These are phyloP conservation scores for Epichloe sp. DNA, from an alignment of 2,329 filamentous ascomycete genomes.

Conservation along the genomic window DNA sequence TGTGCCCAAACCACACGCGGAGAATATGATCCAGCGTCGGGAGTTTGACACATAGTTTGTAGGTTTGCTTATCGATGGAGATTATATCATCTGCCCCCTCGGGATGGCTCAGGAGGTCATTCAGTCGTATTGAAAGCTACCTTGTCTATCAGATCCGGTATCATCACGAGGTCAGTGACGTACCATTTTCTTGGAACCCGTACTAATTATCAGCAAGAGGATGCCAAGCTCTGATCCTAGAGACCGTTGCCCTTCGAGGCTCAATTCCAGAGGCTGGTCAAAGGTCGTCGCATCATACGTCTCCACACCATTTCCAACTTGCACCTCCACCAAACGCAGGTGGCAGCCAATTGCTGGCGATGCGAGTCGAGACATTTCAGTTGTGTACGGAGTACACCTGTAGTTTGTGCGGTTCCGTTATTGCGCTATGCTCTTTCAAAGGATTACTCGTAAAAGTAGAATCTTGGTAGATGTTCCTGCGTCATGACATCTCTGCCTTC, in stretches of 20 bases:
- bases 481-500: too few relatives aligned
- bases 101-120: constrained; percentile 3
- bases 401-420: too few relatives aligned
- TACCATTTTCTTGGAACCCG: constrained; percentile 4
- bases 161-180: neutral
- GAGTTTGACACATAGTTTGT: constrained; percentile 14
- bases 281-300: neutral
- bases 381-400: too few relatives aligned
- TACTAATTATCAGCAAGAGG: constrained; percentile 1
- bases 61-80: constrained; percentile 9
- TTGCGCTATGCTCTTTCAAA: neutral
- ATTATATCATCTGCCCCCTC: constrained; percentile 5
- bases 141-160: neutral
- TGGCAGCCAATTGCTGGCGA: constrained; percentile 6
- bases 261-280: constrained; percentile 3
- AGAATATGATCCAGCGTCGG: constrained; percentile 14
- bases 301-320: constrained; percentile 2
- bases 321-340: constrained; percentile 3
- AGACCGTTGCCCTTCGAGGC: constrained; percentile 3
- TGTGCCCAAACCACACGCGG: constrained; percentile 15
- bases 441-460: neutral
- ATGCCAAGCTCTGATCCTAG: constrained; percentile 2
- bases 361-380: constrained; percentile 1
- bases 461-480: neutral
- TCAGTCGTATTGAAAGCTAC: constrained; percentile 6